Conservation (phyloP, 2,329 filamentous ascomycete genomes). For the Arthrinium phaeospermum region DNA sequence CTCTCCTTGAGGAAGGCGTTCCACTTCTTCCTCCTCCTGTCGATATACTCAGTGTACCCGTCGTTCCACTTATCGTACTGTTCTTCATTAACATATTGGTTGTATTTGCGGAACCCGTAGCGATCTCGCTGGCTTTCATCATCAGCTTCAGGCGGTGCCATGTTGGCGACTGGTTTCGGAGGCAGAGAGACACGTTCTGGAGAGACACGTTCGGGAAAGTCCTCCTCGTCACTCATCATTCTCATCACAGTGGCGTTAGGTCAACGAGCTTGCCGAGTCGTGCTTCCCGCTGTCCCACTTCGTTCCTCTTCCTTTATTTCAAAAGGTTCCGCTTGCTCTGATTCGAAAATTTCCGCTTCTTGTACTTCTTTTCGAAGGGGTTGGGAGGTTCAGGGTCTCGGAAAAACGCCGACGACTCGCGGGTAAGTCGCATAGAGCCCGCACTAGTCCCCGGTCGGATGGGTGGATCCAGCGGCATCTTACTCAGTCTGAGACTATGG, state of each 20-base stretch:
- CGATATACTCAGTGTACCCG: slow-evolving; percentile 76
- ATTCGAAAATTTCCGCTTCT: not conserved
- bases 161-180: slow-evolving; percentile 28
- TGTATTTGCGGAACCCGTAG: slow-evolving; percentile 91
- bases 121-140: slow-evolving; percentile 69
- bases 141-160: slow-evolving; percentile 46
- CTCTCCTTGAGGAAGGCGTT: slow-evolving; percentile 76
- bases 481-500: slow-evolving; percentile 8
- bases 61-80: slow-evolving; percentile 85
- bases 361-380: slow-evolving; percentile 8
- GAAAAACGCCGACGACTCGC: slow-evolving; percentile 48
- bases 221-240: slow-evolving; percentile 58
- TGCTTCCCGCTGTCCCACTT: slow-evolving; percentile 44
- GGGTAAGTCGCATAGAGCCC: slow-evolving; percentile 30
- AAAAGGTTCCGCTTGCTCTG: too few species aligned
- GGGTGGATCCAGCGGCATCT: not conserved
- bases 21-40: slow-evolving; percentile 83
- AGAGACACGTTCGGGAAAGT: slow-evolving; percentile 47
- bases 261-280: slow-evolving; percentile 57
- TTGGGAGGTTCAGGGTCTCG: slow-evolving; percentile 42
- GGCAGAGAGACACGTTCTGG: too few species aligned
- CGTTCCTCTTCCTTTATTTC: not conserved
- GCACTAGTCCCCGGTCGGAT: slow-evolving; percentile 20
- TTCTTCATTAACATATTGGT: slow-evolving; percentile 75
- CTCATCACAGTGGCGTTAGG: slow-evolving; percentile 19